Evolutionary conservation across 1,139 yeast genomes (phyloP), one percentile per base, ranked within the genome.

Genomic region (Saccharomyces pastorianus): DNA sequence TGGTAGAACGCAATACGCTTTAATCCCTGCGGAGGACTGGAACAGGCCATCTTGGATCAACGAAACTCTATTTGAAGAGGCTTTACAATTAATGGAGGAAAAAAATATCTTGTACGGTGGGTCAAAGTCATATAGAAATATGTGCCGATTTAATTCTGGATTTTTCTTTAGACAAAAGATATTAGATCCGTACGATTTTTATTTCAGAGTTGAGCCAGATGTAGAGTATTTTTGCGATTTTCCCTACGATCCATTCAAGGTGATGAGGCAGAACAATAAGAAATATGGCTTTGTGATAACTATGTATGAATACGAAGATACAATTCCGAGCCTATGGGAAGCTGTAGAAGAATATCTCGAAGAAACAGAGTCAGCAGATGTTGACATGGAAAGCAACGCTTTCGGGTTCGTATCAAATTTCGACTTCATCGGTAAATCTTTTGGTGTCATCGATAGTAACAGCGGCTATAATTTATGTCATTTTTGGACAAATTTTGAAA

Each of bases 401-500:
- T 67, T 82, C 31, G 81, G 79, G 2, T 93, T 89, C 66, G 68
- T 90, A 51, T 85, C 89, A 0, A 84, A 88, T 58, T 75, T 78
- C 50, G 80, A 76, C 38, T 62, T 76, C 0, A 72, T 79, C 11
- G 64, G 65, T 3, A 53, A 54, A 17, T 54, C 51, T 20, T 42
- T 48, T 25, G 64, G 64, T 13, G 56, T 63, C 50, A 64, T 58
- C 51, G 71, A 64, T 59, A 70, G 81, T 1, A 69, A 76, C 13
- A 71, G 78, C 2, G 76, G 77, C n/a, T 91, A 89, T 71, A 93
- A 93, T 66, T 68, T 88, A 57, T 93, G 98, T 66, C 98, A 91
- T 70, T 91, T 90, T 68, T 91, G 98, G 98, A 85, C 95, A 28
- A 91, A 91, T 68, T 90, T 91, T 67, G 98, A 91, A 69, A 85